phyloP scores from a whole-genome alignment of 2,329 filamentous ascomycete species.

The Pseudocercospora vitis region DNA sequence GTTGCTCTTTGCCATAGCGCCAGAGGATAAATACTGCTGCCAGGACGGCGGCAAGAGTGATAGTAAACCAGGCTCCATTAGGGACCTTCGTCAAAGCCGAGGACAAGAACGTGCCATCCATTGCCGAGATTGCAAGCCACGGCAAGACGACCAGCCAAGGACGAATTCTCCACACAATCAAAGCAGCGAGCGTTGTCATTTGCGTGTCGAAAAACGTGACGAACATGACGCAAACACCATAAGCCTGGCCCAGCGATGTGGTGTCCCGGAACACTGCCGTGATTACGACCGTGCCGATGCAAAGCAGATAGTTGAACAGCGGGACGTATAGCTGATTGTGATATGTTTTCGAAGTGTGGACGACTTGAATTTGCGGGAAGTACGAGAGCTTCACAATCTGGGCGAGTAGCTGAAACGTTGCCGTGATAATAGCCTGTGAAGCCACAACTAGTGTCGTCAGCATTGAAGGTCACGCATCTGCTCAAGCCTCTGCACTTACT shows the following conservation, averaged over 20 bases:
- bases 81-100: slow-evolving; percentile 72
- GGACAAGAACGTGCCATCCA: slow-evolving; percentile 70
- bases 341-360: slow-evolving; percentile 68
- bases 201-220: slow-evolving; percentile 77
- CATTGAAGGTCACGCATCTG: background rate
- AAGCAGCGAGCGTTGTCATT: slow-evolving; percentile 69
- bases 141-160: slow-evolving; percentile 60
- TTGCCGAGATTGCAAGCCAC: slow-evolving; percentile 63
- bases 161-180: slow-evolving; percentile 69
- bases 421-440: slow-evolving; percentile 74
- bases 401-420: slow-evolving; percentile 62
- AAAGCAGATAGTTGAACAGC: slow-evolving; percentile 72
- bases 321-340: slow-evolving; percentile 78
- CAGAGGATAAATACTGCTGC: slow-evolving; percentile 69
- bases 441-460: slow-evolving; percentile 53
- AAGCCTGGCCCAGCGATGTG: slow-evolving; percentile 69
- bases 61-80: slow-evolving; percentile 75
- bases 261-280: slow-evolving; percentile 57
- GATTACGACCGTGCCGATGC: slow-evolving; percentile 73
- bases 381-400: slow-evolving; percentile 73
- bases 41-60: slow-evolving; percentile 63
- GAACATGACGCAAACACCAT: slow-evolving; percentile 76
- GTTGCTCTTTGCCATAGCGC: slow-evolving; percentile 76
- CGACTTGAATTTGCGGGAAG: slow-evolving; percentile 72
- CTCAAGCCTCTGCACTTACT: slow-evolving; percentile 43